Conservation (phyloP, 352 stramenopile species). For the Plasmopara halstedii region DNA sequence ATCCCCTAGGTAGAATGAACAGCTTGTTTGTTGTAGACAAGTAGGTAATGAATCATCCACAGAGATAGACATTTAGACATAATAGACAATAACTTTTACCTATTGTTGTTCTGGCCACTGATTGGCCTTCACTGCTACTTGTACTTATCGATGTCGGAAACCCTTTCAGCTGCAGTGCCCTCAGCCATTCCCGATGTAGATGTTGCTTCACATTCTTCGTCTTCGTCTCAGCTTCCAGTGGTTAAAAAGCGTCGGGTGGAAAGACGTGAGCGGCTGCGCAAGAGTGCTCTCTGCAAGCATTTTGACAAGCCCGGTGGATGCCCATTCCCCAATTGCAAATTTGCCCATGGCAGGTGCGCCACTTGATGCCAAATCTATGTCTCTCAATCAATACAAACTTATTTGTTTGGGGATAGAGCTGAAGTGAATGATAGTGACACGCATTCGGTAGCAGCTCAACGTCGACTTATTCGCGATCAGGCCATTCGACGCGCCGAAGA, state of each 20-base stretch:
- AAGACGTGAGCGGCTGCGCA: conserved; percentile 56
- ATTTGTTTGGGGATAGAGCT: conserved; percentile 13
- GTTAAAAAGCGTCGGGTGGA: conserved; percentile 61
- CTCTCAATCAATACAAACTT: background rate
- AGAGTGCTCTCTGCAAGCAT: conserved; percentile 79
- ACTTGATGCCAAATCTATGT: background rate
- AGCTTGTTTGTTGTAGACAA: background rate
- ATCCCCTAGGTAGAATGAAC: conserved; percentile 39
- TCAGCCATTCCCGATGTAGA: too few species aligned
- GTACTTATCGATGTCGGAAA: background rate
- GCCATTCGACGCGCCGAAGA: conserved; percentile 46
- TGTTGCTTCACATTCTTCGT: conserved; percentile 7
- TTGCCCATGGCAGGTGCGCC: conserved; percentile 58
- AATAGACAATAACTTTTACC: too few species aligned
- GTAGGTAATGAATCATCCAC: too few species aligned
- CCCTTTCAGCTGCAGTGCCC: too few species aligned
- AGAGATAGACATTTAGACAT: too few species aligned
- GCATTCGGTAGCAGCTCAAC: conserved; percentile 60
- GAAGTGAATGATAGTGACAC: conserved; percentile 50
- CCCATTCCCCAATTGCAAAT: conserved; percentile 79
- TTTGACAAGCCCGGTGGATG: conserved; percentile 80
- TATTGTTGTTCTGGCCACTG: background rate
- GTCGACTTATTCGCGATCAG: conserved; percentile 77
- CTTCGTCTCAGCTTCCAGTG: conserved; percentile 8
- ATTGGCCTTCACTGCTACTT: too few species aligned